Evolutionary conservation across 139 green algal genomes (phyloP).

Genomic region (Picochlorum sp.): DNA sequence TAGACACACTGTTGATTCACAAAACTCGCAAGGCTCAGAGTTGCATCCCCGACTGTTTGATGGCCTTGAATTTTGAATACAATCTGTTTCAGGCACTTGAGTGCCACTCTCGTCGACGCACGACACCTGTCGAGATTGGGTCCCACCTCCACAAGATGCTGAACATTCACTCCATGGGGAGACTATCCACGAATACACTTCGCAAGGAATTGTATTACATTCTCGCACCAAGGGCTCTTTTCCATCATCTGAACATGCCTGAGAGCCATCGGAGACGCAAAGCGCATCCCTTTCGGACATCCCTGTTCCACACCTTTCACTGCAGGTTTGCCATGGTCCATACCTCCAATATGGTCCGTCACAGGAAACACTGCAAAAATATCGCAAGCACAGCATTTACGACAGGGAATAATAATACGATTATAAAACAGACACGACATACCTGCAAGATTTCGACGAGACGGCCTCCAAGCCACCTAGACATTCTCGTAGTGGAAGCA

Average conservation of each 20-base stretch:
- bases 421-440: background rate
- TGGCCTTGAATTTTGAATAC: conserved; percentile 5
- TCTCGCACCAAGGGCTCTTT: background rate
- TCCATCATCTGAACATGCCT: conserved; percentile 6
- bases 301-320: conserved; percentile 23
- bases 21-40: conserved; percentile 31
- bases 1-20: conserved; percentile 22
- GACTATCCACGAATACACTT: conserved; percentile 15
- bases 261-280: conserved; percentile 11
- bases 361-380: conserved; percentile 9
- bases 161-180: conserved; percentile 25
- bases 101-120: conserved; percentile 15
- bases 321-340: conserved; percentile 29
- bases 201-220: conserved; percentile 31
- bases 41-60: conserved; percentile 13
- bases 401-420: background rate
- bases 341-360: conserved; percentile 18
- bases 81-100: conserved; percentile 2
- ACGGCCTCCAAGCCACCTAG: background rate
- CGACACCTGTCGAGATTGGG: conserved; percentile 12
- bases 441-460: conserved; percentile 13
- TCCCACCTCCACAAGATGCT: conserved; percentile 29
- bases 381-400: background rate
- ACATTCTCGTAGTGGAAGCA: conserved; percentile 13
- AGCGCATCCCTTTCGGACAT: conserved; percentile 8